Evolutionary conservation across 129 eudicot species (phyloP).

Genomic region (Lactuca saligna): DNA sequence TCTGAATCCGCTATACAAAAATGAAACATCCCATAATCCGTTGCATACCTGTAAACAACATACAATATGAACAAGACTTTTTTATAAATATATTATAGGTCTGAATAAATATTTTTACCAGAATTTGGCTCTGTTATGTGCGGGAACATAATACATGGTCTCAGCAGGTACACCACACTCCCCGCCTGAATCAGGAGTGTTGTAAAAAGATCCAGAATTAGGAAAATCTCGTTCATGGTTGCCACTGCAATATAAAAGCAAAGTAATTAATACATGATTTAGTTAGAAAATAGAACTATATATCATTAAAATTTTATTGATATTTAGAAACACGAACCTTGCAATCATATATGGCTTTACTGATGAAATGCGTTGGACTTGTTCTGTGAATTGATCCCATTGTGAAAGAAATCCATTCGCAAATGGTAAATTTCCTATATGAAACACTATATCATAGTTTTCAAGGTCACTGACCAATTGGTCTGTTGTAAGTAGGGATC

Average conservation of each 20-base stretch:
- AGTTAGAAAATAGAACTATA: not conserved
- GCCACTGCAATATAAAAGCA: constrained; percentile 46
- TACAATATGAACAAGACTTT: not conserved
- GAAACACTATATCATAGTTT: constrained; percentile 56
- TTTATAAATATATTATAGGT: not conserved
- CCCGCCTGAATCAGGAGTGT: constrained; percentile 71
- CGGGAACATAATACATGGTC: constrained; percentile 84
- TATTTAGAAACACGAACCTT: constrained; percentile 38
- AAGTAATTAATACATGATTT: not conserved
- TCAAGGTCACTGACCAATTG: constrained; percentile 54
- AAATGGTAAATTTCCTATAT: constrained; percentile 28
- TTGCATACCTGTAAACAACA: constrained; percentile 52
- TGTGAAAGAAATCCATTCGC: constrained; percentile 79
- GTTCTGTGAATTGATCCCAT: constrained; percentile 82
- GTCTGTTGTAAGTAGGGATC: constrained; percentile 69
- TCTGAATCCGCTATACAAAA: constrained; percentile 90
- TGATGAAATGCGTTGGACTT: constrained; percentile 69
- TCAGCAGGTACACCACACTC: constrained; percentile 94
- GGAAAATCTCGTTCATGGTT: constrained; percentile 97
- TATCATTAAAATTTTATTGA: not conserved
- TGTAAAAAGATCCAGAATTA: constrained; percentile 71
- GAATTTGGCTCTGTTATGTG: constrained; percentile 78
- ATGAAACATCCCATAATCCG: constrained; percentile 87
- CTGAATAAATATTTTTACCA: constrained; percentile 40
- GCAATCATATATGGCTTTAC: constrained; percentile 71